Evolutionary conservation across 305 asterid genomes (phyloP).

Genomic region (Fraxinus sp.): DNA sequence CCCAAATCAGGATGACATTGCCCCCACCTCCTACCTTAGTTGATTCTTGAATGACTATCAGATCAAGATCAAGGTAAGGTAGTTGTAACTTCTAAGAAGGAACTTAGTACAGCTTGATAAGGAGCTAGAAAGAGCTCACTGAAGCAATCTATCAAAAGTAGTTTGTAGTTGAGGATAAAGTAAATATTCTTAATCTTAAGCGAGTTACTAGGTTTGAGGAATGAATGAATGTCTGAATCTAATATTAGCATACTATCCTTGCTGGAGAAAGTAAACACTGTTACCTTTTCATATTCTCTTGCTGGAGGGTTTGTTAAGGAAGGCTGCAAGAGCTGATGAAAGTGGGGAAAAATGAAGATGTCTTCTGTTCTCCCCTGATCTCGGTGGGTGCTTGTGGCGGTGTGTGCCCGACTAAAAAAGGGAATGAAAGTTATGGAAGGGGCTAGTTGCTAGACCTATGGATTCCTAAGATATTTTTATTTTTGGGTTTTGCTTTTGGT

Average conservation of each 20-base stretch:
- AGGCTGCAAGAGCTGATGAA: neutral
- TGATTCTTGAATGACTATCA: neutral
- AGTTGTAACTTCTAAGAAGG: neutral
- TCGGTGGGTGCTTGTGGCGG: neutral
- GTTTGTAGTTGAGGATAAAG: neutral
- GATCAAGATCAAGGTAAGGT: neutral
- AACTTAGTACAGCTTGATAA: neutral
- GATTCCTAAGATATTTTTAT: neutral
- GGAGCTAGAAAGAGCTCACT: neutral
- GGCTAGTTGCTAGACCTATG: neutral
- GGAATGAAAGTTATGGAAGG: neutral
- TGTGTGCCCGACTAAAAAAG: neutral
- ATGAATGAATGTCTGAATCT: neutral
- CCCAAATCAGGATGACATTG: neutral
- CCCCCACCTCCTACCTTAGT: neutral
- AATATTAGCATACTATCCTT: neutral
- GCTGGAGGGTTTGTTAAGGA: neutral
- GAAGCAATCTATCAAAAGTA: neutral
- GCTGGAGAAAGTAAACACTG: neutral
- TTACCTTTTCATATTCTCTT: neutral
- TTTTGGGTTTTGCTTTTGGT: neutral
- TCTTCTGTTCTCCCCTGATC: neutral
- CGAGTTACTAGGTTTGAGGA: neutral
- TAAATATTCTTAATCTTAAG: neutral
- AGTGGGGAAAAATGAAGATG: neutral